phyloP scores from a whole-genome alignment of 2,329 filamentous ascomycete species.

The Aureobasidium sp. region DNA sequence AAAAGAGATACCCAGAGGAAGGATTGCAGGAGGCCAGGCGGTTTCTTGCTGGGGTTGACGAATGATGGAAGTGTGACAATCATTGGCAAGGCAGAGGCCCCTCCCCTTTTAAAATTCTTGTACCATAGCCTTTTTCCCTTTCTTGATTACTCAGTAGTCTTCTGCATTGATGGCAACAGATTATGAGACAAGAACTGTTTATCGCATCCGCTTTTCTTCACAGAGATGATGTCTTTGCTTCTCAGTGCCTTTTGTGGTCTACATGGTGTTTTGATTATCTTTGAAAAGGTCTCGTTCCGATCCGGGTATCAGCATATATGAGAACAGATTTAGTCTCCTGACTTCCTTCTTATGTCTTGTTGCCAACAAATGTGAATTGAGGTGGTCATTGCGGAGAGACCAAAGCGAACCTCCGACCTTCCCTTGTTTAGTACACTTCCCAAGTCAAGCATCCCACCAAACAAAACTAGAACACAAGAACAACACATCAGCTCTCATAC shows the following conservation, averaged over 20 bases:
- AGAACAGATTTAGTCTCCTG: neutral
- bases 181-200: neutral
- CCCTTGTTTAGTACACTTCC: neutral
- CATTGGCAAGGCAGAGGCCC: conserved; percentile 1
- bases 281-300: neutral
- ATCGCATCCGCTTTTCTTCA: neutral
- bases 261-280: neutral
- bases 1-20: conserved; percentile 12
- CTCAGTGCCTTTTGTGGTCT: neutral
- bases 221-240: neutral
- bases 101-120: neutral
- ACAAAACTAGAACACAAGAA: neutral
- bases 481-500: neutral
- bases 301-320: neutral
- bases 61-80: neutral
- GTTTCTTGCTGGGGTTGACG: neutral
- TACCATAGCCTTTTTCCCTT: conserved; percentile 5
- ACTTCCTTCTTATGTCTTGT: neutral
- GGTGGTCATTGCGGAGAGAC: neutral
- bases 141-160: neutral
- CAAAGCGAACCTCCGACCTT: neutral
- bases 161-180: neutral
- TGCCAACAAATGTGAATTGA: neutral
- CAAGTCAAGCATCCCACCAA: neutral
- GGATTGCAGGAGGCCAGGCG: conserved; percentile 2